These are phyloP conservation scores for Aspergillus sparsus DNA, from an alignment of 495 filamentous ascomycete genomes.

Conservation along the genomic window DNA sequence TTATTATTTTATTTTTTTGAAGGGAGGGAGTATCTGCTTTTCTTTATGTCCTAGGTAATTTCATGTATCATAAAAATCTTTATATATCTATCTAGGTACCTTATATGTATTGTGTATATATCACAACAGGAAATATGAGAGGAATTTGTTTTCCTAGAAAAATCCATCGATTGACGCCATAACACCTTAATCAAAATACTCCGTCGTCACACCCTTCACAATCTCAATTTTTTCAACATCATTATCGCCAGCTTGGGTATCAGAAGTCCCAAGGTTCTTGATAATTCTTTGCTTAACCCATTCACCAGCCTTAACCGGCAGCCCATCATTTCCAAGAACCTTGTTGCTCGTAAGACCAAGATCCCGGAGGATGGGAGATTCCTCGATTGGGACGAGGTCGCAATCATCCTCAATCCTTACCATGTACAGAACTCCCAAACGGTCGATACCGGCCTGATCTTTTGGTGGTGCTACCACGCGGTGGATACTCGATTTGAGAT, in stretches of 20 bases:
- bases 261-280: conserved; percentile 11
- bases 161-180: too few species aligned
- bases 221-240: conserved; percentile 12
- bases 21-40: too few species aligned
- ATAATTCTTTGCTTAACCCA: conserved; percentile 17
- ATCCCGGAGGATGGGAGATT: conserved; percentile 5
- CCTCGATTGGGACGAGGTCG: conserved; percentile 12
- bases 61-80: too few species aligned
- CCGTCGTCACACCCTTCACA: conserved; percentile 5
- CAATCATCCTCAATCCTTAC: conserved; percentile 39
- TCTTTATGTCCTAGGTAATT: too few species aligned
- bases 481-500: conserved; percentile 50
- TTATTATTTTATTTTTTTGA: too few species aligned
- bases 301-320: conserved; percentile 13
- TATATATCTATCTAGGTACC: too few species aligned
- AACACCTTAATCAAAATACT: conserved; percentile 4
- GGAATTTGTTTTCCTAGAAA: too few species aligned
- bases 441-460: conserved; percentile 49
- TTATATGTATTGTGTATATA: too few species aligned
- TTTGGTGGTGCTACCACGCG: conserved; percentile 50
- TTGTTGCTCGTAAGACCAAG: conserved; percentile 4
- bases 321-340: conserved; percentile 12
- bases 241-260: conserved; percentile 5
- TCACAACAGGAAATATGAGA: too few species aligned
- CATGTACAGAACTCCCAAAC: conserved; percentile 53